These are phyloP conservation scores for Rhizopus sp. DNA, from an alignment of 371 early-diverging fungal species.

Conservation along the genomic window DNA sequence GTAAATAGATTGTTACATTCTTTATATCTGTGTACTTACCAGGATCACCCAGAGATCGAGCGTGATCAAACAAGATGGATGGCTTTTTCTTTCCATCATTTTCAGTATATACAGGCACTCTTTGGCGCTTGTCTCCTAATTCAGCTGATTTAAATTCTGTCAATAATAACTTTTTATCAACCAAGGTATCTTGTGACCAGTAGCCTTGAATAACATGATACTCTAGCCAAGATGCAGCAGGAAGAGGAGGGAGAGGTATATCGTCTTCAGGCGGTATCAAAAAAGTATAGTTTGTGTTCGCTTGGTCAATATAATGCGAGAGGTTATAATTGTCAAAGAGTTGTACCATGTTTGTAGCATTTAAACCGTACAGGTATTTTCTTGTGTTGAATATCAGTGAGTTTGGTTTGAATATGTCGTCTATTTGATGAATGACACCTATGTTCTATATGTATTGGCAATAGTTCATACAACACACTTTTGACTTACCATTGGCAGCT, in stretches of 20 bases:
- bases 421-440: conserved; percentile 50
- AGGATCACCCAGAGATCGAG: conserved; percentile 30
- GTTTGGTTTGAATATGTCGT: conserved; percentile 34
- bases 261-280: conserved; percentile 47
- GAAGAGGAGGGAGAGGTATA: conserved; percentile 3
- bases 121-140: conserved; percentile 18
- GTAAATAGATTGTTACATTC: background rate
- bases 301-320: conserved; percentile 38
- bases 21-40: conserved; percentile 17
- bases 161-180: conserved; percentile 41
- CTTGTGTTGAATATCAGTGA: conserved; percentile 37
- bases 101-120: conserved; percentile 24
- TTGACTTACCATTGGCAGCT: conserved; percentile 41
- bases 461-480: background rate
- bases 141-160: conserved; percentile 37
- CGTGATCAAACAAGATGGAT: conserved; percentile 36
- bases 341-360: conserved; percentile 50
- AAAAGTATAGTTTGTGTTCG: conserved; percentile 37
- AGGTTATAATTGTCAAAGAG: conserved; percentile 40
- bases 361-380: conserved; percentile 50
- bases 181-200: conserved; percentile 33
- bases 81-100: conserved; percentile 6
- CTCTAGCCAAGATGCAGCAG: conserved; percentile 28
- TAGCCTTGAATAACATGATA: conserved; percentile 53
- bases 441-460: background rate